Evolutionary conservation across 495 filamentous ascomycete species (phyloP), one percentile per base, ranked within the genome.

Genomic region (Aspergillus panamensis): DNA sequence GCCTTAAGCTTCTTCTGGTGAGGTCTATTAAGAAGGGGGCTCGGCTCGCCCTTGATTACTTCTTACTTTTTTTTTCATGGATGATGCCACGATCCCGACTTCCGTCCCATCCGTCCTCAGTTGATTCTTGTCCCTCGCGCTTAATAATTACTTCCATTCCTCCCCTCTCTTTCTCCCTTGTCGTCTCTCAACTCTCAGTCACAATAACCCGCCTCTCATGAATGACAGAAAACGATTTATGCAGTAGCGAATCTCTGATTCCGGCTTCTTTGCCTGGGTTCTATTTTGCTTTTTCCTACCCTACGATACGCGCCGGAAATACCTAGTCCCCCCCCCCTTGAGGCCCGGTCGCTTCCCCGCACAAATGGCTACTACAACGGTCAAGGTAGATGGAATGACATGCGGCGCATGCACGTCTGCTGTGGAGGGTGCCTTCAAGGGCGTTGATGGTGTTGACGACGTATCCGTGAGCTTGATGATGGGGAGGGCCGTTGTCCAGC

Each of bases 381-480:
- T 97, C 53, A 88, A 83, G 68, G 88, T 96, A 29, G 89, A 87
- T 57, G 92, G 92, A 54, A 97, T 97, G 92, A 97, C 92, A 65
- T 95, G 92, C 72, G 91, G 91, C 61, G 87, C 92, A 63, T 96
- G 92, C 67, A 94, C 92, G 17, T 91, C 90, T 16, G 84, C 92
- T 8, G 84, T 96, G 61, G 92, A 96, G 79, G 76, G 79, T 37
- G 92, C 87, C 53, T 94, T 99, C 74, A 88, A 87, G 61, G 81
- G 80, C 32, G 80, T 96, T 16, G 82, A 89, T 10, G 92, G 93
- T 21, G 84, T 89, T 3, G 87, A 85, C 20, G 89, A 80, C 48
- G 91, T 96, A 31, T 94, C 92, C 1, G 88, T 97, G 55, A 96
- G 89, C 73, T 73, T 97, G 61, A 88, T 94, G 30, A 94, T 96